Percentiles rank a stretch among this genome's conserved stretches.
These are phyloP conservation scores for carrot (Daucus carota) DNA, from an alignment of 129 eudicot genomes.

Conservation along the genomic window DH1_v3.0 NC_030383.2:64025001-64025500, in stretches of 20 bases:
- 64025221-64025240: not conserved
- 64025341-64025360: slow-evolving; percentile 7
- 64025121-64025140: not conserved
- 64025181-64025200: not conserved
- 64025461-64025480: not conserved
- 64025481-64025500: not conserved
- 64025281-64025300: not conserved
- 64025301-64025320: not conserved
- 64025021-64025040: no score
- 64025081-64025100: not conserved
- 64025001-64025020: no score
- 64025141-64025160: not conserved
- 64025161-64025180: not conserved
- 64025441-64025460: not conserved
- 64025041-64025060: no score
- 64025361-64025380: slow-evolving; percentile 1
- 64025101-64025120: not conserved
- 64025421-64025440: not conserved
- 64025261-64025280: not conserved
- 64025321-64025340: not conserved
- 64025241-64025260: not conserved
- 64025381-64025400: not conserved
- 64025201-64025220: not conserved
- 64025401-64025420: slow-evolving; percentile 6
- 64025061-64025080: no score